Evolutionary conservation across 176 grass and related monocot genomes (phyloP).

Genomic region (Carex littledalei): DNA sequence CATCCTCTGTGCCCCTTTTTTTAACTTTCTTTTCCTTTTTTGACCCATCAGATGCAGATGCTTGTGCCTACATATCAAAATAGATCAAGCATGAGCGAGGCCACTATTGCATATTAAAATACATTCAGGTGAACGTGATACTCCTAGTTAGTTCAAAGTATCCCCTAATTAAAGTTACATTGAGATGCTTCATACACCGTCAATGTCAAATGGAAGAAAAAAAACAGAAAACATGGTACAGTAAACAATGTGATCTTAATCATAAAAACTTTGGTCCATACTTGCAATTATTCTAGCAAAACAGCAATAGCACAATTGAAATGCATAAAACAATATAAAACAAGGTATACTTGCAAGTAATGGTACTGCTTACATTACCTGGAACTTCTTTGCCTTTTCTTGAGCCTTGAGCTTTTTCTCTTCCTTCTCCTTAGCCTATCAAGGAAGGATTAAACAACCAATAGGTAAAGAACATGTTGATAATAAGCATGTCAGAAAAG

Average conservation of each 20-base stretch:
- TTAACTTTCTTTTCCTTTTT: conserved; percentile 63
- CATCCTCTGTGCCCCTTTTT: conserved; percentile 34
- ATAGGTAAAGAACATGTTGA: not conserved
- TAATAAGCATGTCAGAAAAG: not conserved
- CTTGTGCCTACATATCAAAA: conserved; percentile 35
- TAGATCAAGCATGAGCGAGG: not conserved
- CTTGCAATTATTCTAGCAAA: not conserved
- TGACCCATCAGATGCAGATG: conserved; percentile 34
- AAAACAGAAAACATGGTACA: not conserved
- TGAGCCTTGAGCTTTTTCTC: conserved; percentile 58
- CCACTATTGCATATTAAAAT: not conserved
- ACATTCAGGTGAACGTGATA: not conserved
- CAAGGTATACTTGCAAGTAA: not conserved
- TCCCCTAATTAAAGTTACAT: not conserved
- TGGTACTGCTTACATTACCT: conserved; percentile 17
- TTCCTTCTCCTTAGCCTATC: conserved; percentile 59
- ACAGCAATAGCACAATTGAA: not conserved
- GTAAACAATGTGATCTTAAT: not conserved
- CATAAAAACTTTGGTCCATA: not conserved
- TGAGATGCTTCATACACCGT: not conserved
- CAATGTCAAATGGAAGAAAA: not conserved
- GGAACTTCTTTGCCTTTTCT: conserved; percentile 44
- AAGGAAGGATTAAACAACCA: not conserved
- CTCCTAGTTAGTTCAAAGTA: not conserved
- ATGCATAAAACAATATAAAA: not conserved